These are phyloP conservation scores for Teunomyces cretensis DNA, from an alignment of 805 yeast species.

Conservation along the genomic window DNA sequence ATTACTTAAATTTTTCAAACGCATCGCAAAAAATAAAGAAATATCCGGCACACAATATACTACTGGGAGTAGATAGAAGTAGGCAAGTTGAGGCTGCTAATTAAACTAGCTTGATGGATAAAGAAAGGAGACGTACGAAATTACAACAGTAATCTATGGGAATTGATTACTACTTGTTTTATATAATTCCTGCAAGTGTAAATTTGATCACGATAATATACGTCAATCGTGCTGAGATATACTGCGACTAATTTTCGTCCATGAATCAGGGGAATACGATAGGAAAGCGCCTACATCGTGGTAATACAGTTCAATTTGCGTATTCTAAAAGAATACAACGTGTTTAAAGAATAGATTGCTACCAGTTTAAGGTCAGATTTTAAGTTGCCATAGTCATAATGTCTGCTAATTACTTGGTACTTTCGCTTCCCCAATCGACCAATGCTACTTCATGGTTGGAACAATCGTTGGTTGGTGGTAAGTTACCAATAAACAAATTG, in stretches of 20 bases:
- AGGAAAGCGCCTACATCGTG: background rate
- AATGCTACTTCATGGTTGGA: constrained; percentile 56
- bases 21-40: constrained; percentile 4
- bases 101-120: too few relatives aligned
- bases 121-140: too few relatives aligned
- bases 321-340: background rate
- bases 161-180: background rate
- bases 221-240: background rate
- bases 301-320: background rate
- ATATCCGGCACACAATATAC: background rate
- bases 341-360: background rate
- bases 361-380: background rate
- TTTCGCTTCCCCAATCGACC: constrained; percentile 59
- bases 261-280: constrained; percentile 4
- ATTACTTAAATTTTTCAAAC: constrained; percentile 1
- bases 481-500: constrained; percentile 51
- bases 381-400: constrained; percentile 24
- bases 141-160: too few relatives aligned
- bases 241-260: background rate
- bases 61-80: background rate
- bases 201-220: background rate
- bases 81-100: too few relatives aligned
- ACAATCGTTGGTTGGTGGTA: constrained; percentile 54
- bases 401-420: constrained; percentile 47
- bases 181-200: background rate